Base-by-base conservation (phyloP, 768 basidiomycete genomes). In the Pulveroboletus sp. region DNA sequence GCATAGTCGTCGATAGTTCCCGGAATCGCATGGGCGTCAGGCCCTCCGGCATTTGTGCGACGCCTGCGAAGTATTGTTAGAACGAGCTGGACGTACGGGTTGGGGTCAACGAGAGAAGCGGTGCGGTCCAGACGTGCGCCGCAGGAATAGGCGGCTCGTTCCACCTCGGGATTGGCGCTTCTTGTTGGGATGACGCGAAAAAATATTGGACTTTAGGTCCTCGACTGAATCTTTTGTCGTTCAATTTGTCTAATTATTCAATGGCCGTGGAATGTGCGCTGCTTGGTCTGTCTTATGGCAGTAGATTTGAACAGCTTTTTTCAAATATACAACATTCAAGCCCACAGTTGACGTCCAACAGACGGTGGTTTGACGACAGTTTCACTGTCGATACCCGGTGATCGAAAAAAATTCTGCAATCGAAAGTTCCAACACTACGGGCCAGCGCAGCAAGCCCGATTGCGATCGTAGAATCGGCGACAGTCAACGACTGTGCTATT, bases 1-100 rank as follows among this genome's bases (percentile, higher is more conserved):
- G 76, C 52, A 75, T 71, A 0, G 57, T 76, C 6, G 69, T 75
- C 29, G 76, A 79, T 32, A 68, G 74, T 20, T 69, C 68, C 23
- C 57, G 71, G 9, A 52, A 49, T 10, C 29, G 64, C 30, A 44
- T 37, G 38, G 44, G 59, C 16, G 50, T 44, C 14, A 23, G 9
- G 17, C 41, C 55, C 30, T 60, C 54, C 24, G 63, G 64, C 4
- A 47, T 60, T n/a, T 64, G 58, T 24, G 43, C 34, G 46, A 53
- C 45, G 14, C 59, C 58, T 37, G 47, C 36, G 34, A 52, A 56
- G 34, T 63, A 63, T 35, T 59, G 59, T 30, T 59, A 61, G 60
- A 23, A 29, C 2, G 26, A n/a, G 34, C n/a, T 29, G 34, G n/a
- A 37, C 12, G 20, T 6, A 30, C 17, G 27, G n/a, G n/a, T n/a